These are phyloP conservation scores for Trametes sp. DNA, from an alignment of 1,284 basidiomycete species.

Conservation along the genomic window DNA sequence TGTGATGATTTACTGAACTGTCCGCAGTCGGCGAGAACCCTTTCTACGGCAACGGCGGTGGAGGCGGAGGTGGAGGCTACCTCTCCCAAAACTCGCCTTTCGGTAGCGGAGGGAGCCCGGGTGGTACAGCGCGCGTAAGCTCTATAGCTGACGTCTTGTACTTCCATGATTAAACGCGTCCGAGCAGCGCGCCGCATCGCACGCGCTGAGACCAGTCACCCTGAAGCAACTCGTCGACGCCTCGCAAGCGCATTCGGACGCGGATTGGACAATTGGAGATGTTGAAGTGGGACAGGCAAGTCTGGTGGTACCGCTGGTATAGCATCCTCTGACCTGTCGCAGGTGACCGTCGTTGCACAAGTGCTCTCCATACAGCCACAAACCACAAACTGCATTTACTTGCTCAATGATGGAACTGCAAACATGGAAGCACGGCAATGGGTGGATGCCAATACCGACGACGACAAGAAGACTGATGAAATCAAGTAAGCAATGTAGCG, in stretches of 20 bases:
- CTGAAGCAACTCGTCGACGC: slow-evolving; percentile 83
- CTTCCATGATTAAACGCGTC: not conserved
- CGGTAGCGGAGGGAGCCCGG: slow-evolving; percentile 54
- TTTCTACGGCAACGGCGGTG: slow-evolving; percentile 42
- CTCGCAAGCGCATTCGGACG: slow-evolving; percentile 85
- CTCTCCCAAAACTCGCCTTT: slow-evolving; percentile 53
- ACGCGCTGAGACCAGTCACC: slow-evolving; percentile 87
- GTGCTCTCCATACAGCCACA: slow-evolving; percentile 76
- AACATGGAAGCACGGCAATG: slow-evolving; percentile 90
- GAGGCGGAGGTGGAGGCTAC: slow-evolving; percentile 35
- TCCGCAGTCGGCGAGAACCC: slow-evolving; percentile 40
- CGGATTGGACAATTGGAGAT: slow-evolving; percentile 88
- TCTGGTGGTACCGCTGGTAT: slow-evolving; percentile 11
- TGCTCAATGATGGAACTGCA: slow-evolving; percentile 91
- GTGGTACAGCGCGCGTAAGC: slow-evolving; percentile 39
- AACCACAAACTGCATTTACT: slow-evolving; percentile 85
- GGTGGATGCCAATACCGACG: slow-evolving; percentile 73
- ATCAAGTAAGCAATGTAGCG: slow-evolving; percentile 51
- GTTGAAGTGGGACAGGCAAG: slow-evolving; percentile 83
- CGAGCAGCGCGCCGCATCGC: slow-evolving; percentile 45
- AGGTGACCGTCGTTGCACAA: slow-evolving; percentile 85
- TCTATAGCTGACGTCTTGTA: not conserved
- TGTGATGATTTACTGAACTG: not conserved
- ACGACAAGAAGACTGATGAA: slow-evolving; percentile 53
- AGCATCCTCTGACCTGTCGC: not conserved